phyloP scores from a whole-genome alignment of 192 early-diverging fungal species.

The Umbelopsis sp. region DNA sequence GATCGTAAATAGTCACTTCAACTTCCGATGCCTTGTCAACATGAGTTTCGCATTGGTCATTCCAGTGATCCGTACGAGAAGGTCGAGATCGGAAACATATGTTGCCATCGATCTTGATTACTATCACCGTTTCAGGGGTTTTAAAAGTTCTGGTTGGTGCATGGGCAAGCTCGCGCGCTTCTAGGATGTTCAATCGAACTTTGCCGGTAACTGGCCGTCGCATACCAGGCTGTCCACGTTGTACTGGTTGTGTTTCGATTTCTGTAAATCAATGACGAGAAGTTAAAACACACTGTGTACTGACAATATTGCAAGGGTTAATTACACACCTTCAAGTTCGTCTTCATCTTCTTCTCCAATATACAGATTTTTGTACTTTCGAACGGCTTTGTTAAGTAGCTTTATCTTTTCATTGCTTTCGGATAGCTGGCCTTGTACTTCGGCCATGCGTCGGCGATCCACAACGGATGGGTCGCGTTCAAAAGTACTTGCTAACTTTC shows the following conservation, averaged over 20 bases:
- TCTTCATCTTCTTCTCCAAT: slow-evolving; percentile 75
- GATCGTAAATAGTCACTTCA: slow-evolving; percentile 88
- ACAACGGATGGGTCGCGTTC: slow-evolving; percentile 44
- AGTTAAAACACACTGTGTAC: neutral
- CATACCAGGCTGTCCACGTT: slow-evolving; percentile 53
- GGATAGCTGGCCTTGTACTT: slow-evolving; percentile 51
- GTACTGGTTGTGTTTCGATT: slow-evolving; percentile 16
- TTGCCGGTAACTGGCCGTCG: slow-evolving; percentile 72
- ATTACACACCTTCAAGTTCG: slow-evolving; percentile 40
- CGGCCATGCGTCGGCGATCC: slow-evolving; percentile 49
- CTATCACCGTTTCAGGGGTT: slow-evolving; percentile 67
- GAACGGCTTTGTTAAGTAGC: slow-evolving; percentile 67
- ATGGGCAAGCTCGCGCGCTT: slow-evolving; percentile 60
- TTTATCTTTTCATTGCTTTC: slow-evolving; percentile 76
- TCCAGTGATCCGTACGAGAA: slow-evolving; percentile 68
- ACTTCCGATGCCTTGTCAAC: slow-evolving; percentile 91
- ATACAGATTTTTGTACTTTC: slow-evolving; percentile 85
- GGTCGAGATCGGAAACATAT: slow-evolving; percentile 72
- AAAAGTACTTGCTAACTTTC: slow-evolving; percentile 24
- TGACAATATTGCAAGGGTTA: neutral
- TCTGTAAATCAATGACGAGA: neutral
- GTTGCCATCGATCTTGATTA: slow-evolving; percentile 83
- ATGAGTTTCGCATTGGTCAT: slow-evolving; percentile 83
- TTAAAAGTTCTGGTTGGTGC: slow-evolving; percentile 56
- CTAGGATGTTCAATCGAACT: slow-evolving; percentile 65